Conservation (phyloP, 306 rosid genomes). For the Delonix regia region DNA sequence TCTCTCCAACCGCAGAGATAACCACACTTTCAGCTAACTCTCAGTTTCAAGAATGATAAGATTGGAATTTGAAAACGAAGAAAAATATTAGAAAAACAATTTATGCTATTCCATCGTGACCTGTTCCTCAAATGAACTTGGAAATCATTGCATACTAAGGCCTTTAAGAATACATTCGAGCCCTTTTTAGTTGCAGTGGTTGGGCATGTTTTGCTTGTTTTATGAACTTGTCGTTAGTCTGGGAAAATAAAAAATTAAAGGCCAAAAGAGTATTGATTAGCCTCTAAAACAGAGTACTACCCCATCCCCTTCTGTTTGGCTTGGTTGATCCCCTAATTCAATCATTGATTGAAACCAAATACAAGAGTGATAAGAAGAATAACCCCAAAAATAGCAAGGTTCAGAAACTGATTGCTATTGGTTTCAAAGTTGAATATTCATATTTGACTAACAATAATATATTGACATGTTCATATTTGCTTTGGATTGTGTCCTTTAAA, state of each 20-base stretch:
- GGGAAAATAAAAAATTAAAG: background rate
- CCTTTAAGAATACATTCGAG: background rate
- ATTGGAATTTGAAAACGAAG: background rate
- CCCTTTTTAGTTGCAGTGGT: background rate
- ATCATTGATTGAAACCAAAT: background rate
- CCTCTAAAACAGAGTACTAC: background rate
- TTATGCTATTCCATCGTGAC: background rate
- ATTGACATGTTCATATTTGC: background rate
- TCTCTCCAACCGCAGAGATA: background rate
- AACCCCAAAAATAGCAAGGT: background rate
- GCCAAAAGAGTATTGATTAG: background rate
- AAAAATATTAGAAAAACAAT: background rate
- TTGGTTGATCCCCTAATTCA: background rate
- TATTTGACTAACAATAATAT: background rate
- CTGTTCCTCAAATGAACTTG: background rate
- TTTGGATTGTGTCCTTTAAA: background rate
- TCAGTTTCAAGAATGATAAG: background rate
- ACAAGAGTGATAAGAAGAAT: background rate
- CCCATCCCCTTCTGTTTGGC: background rate
- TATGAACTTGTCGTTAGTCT: too few species aligned
- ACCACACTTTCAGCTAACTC: background rate
- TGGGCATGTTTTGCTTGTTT: background rate
- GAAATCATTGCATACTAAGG: background rate
- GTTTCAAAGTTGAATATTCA: conserved; percentile 8
- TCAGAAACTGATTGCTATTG: background rate